phyloP scores from a whole-genome alignment of 2,329 filamentous ascomycete genomes.

The Aspergillus viridinutans region DNA sequence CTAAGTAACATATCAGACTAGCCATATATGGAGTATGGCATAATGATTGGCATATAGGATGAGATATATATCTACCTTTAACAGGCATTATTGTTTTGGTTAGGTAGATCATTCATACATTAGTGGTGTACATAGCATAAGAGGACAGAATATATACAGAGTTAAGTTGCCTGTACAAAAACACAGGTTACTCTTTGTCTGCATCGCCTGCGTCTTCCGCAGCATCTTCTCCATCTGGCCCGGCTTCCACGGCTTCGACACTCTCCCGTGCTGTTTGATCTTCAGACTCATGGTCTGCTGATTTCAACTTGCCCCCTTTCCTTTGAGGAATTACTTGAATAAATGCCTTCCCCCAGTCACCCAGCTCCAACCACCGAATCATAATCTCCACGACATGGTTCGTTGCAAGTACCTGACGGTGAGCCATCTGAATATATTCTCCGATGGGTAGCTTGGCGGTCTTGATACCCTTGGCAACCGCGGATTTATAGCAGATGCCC shows the following conservation, averaged over 20 bases:
- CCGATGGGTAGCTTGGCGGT: constrained; percentile 92
- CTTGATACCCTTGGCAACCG: constrained; percentile 68
- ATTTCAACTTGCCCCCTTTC: constrained; percentile 71
- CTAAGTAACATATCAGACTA: constrained; percentile 1
- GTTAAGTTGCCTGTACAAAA: neutral
- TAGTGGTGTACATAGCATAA: neutral
- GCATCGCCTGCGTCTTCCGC: constrained; percentile 6
- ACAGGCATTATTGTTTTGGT: neutral
- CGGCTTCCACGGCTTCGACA: constrained; percentile 20
- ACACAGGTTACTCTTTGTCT: neutral
- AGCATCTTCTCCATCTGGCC: constrained; percentile 8
- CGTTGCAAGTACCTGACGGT: constrained; percentile 78
- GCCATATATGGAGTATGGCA: neutral
- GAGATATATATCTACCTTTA: too few relatives aligned
- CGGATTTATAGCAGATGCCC: constrained; percentile 82
- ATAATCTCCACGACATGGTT: constrained; percentile 98
- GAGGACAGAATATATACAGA: neutral
- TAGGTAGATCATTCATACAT: neutral
- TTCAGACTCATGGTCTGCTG: neutral
- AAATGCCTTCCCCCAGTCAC: constrained; percentile 90
- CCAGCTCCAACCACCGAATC: constrained; percentile 83
- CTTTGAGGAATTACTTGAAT: constrained; percentile 81
- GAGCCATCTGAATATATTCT: constrained; percentile 89
- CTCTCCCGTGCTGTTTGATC: constrained; percentile 21
- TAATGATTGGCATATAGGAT: too few relatives aligned